Conservation (phyloP, 2,329 filamentous ascomycete species). For the Pseudogymnoascus sp. region DNA sequence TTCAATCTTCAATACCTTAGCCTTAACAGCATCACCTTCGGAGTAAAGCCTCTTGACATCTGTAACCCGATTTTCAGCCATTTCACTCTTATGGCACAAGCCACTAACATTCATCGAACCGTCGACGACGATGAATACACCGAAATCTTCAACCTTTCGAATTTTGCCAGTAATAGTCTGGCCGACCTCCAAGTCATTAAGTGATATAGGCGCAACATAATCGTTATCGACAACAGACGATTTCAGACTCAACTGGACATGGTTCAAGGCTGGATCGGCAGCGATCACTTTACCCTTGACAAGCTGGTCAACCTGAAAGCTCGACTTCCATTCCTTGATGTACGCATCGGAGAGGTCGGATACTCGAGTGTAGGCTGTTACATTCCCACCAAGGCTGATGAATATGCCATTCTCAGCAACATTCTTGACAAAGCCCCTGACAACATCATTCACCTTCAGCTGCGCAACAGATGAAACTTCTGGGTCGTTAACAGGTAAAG, state of each 20-base stretch:
- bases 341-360: conserved; percentile 84
- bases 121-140: conserved; percentile 87
- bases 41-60: conserved; percentile 87
- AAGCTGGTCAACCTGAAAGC: conserved; percentile 81
- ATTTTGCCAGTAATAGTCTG: conserved; percentile 84
- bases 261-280: conserved; percentile 59
- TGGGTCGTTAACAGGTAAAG: conserved; percentile 68
- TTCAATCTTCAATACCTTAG: conserved; percentile 75
- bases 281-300: conserved; percentile 78
- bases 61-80: conserved; percentile 74
- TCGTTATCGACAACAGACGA: conserved; percentile 73
- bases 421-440: conserved; percentile 88
- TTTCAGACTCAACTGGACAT: conserved; percentile 82
- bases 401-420: conserved; percentile 86
- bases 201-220: conserved; percentile 64
- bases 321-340: conserved; percentile 90
- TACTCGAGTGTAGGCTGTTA: conserved; percentile 77
- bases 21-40: conserved; percentile 89
- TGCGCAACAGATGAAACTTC: conserved; percentile 68
- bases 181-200: conserved; percentile 69
- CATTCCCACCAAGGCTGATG: conserved; percentile 69
- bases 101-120: conserved; percentile 83
- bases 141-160: conserved; percentile 89
- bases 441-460: conserved; percentile 66
- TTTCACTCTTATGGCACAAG: conserved; percentile 83